These are phyloP conservation scores for Saccharomycopsis amapae DNA, from an alignment of 805 yeast genomes.

Conservation along the genomic window DNA sequence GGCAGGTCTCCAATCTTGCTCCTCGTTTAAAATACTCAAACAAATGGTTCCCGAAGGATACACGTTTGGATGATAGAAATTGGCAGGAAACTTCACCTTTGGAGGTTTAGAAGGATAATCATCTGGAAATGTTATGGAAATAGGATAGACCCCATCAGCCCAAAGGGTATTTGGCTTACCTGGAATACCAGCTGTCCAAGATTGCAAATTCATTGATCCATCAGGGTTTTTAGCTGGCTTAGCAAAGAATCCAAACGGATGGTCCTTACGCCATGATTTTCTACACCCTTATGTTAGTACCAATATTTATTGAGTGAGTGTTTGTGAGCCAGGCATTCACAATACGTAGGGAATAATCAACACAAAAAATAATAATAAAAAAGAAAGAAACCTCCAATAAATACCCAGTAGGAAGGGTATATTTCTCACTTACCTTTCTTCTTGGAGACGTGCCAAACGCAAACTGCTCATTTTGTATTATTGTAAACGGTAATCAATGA, in stretches of 20 bases:
- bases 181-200: conserved; percentile 94
- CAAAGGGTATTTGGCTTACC: conserved; percentile 83
- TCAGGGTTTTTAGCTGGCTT: conserved; percentile 75
- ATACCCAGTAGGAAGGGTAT: no score
- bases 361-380: not conserved
- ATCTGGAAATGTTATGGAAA: conserved; percentile 73
- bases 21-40: conserved; percentile 85
- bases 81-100: conserved; percentile 80
- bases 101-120: conserved; percentile 98
- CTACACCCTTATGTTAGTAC: conserved; percentile 33
- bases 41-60: conserved; percentile 98
- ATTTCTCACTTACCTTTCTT: conserved; percentile 65
- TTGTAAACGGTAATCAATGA: no score
- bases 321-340: no score
- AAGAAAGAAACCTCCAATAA: not conserved
- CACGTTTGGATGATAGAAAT: conserved; percentile 94
- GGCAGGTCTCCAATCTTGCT: conserved; percentile 98
- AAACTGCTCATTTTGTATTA: conserved; percentile 28
- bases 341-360: no score
- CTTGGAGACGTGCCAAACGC: conserved; percentile 79
- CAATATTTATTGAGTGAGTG: no score
- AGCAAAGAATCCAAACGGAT: conserved; percentile 96
- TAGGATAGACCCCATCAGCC: conserved; percentile 86
- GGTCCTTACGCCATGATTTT: conserved; percentile 97
- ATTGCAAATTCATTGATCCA: conserved; percentile 77